Percentiles rank a stretch among this genome's conserved stretches.
Conservation (phyloP, 768 basidiomycete species). For the Amanita pallidorosea region DNA sequence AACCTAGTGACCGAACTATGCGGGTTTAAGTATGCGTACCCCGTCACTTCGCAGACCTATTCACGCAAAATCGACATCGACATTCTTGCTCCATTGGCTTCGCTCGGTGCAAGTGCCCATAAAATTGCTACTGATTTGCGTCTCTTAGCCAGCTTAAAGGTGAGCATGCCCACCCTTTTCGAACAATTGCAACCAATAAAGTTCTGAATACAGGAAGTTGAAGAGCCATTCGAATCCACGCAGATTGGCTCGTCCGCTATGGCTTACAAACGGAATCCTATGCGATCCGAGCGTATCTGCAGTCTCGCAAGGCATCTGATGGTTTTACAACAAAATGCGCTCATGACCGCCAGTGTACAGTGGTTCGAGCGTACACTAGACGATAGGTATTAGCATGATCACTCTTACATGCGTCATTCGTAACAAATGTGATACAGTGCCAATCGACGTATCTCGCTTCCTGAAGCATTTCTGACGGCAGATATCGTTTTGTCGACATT, state of each 20-base stretch:
- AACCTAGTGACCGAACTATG: slow-evolving; percentile 80
- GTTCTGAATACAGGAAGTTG: slow-evolving; percentile 58
- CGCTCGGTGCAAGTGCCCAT: slow-evolving; percentile 90
- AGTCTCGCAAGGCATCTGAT: slow-evolving; percentile 93
- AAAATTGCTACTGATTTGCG: slow-evolving; percentile 96
- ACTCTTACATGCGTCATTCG: too few relatives aligned
- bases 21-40: slow-evolving; percentile 92
- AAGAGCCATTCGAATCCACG: slow-evolving; percentile 97
- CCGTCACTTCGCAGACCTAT: slow-evolving; percentile 97
- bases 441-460: slow-evolving; percentile 91
- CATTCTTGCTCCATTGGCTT: slow-evolving; percentile 82
- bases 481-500: slow-evolving; percentile 94
- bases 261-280: slow-evolving; percentile 99
- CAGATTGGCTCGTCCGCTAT: slow-evolving; percentile 97
- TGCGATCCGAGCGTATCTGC: slow-evolving; percentile 97
- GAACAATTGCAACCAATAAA: not conserved
- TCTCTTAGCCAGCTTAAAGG: slow-evolving; percentile 89
- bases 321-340: slow-evolving; percentile 90
- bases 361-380: slow-evolving; percentile 99
- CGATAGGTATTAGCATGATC: slow-evolving; percentile 55
- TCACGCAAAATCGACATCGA: slow-evolving; percentile 96
- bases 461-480: slow-evolving; percentile 94
- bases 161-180: slow-evolving; percentile 10
- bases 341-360: slow-evolving; percentile 91
- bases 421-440: slow-evolving; percentile 42